Percentiles rank a stretch among this genome's conserved stretches.
Evolutionary conservation across 768 basidiomycete species (phyloP).

Genomic region (Tubosaeta sp.): DNA sequence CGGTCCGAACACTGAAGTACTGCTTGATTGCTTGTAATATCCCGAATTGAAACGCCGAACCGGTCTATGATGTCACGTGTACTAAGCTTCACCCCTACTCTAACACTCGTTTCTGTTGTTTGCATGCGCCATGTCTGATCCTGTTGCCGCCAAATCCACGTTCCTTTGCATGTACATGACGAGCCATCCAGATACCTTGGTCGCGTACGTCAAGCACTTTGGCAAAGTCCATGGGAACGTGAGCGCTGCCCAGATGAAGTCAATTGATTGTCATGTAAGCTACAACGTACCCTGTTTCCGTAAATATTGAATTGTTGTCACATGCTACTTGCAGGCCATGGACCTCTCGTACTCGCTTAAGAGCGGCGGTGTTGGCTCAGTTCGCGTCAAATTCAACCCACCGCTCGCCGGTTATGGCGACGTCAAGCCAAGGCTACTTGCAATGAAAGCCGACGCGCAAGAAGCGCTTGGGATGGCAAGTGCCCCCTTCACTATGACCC

Average conservation of each 20-base stretch:
- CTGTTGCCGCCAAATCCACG: slow-evolving; percentile 68
- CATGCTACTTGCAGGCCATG: slow-evolving; percentile 50
- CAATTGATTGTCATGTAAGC: slow-evolving; percentile 62
- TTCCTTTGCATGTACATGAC: slow-evolving; percentile 87
- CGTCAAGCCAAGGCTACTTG: slow-evolving; percentile 72
- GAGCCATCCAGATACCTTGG: slow-evolving; percentile 76
- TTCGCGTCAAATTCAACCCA: slow-evolving; percentile 61
- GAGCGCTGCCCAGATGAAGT: slow-evolving; percentile 62
- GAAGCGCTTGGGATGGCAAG: slow-evolving; percentile 76
- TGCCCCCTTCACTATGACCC: not conserved
- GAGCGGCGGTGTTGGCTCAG: slow-evolving; percentile 39
- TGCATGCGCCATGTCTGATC: slow-evolving; percentile 49
- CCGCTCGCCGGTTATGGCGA: slow-evolving; percentile 73
- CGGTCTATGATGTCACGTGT: not conserved
- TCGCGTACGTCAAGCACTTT: slow-evolving; percentile 77
- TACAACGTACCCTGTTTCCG: not conserved
- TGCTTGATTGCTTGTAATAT: no score
- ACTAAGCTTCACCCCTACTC: not conserved
- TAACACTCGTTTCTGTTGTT: no score
- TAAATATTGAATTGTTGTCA: no score
- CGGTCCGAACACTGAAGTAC: no score
- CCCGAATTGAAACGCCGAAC: no score
- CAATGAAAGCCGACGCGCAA: slow-evolving; percentile 79
- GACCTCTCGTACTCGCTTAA: slow-evolving; percentile 59
- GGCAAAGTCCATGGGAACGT: slow-evolving; percentile 58